Percentiles rank a stretch among this genome's conserved stretches.
These are phyloP conservation scores for Thelonectria olida DNA, from an alignment of 2,329 filamentous ascomycete genomes.

Conservation along the genomic window DNA sequence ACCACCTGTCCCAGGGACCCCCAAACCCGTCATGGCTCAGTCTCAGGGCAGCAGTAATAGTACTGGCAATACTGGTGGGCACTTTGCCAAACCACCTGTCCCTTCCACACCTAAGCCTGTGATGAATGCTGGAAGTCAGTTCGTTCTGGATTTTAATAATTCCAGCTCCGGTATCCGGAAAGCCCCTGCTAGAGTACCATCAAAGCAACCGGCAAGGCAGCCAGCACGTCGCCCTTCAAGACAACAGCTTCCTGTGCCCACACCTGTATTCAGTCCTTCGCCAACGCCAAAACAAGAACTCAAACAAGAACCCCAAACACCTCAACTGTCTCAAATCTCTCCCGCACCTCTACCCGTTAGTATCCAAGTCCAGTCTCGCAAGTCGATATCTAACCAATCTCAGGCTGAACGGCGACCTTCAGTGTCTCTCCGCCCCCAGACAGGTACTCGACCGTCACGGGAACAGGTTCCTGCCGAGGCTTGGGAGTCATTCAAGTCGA, in stretches of 20 bases:
- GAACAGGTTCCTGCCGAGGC: conserved; percentile 56
- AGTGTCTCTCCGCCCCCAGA: conserved; percentile 42
- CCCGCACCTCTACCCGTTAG: conserved; percentile 42
- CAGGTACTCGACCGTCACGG: conserved; percentile 49
- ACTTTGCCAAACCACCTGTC: conserved; percentile 49
- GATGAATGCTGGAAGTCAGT: conserved; percentile 46
- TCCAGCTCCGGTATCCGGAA: conserved; percentile 45
- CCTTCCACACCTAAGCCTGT: conserved; percentile 51
- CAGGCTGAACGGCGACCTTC: conserved; percentile 42
- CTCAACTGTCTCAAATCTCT: conserved; percentile 38
- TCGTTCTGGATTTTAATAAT: conserved; percentile 48
- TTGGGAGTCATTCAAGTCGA: conserved; percentile 59
- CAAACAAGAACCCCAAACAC: conserved; percentile 44
- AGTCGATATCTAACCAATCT: conserved; percentile 16
- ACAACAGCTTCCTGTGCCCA: conserved; percentile 28
- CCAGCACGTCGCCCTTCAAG: conserved; percentile 37
- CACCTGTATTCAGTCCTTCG: conserved; percentile 37
- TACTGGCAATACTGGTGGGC: conserved; percentile 37
- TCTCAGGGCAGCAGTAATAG: conserved; percentile 32
- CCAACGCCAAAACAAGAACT: conserved; percentile 13
- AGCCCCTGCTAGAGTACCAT: conserved; percentile 45
- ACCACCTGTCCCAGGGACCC: conserved; percentile 42
- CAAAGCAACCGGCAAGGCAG: conserved; percentile 38
- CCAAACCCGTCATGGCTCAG: conserved; percentile 36
- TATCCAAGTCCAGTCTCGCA: neutral